phyloP scores from a whole-genome alignment of 768 basidiomycete species.

The Suillus sp. region DNA sequence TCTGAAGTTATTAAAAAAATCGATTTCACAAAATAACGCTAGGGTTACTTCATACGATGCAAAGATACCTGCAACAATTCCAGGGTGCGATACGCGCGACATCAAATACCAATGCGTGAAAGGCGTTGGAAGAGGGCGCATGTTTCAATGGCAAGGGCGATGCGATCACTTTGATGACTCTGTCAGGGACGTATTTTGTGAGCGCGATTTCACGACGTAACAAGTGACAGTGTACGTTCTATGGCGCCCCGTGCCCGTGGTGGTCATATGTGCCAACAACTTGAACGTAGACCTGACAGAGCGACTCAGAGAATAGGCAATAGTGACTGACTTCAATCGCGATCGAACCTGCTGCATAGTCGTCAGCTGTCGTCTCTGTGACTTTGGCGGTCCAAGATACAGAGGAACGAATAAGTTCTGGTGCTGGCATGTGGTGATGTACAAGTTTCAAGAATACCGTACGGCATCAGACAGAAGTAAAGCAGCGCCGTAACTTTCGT shows the following conservation, averaged over 20 bases:
- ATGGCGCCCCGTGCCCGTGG: background rate
- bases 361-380: background rate
- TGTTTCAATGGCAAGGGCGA: no score
- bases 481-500: background rate
- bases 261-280: background rate
- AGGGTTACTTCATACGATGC: no score
- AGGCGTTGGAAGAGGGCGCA: no score
- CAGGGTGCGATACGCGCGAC: no score
- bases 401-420: background rate
- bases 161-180: no score
- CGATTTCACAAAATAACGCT: no score
- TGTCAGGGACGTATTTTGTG: no score
- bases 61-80: no score
- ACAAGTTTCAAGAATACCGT: background rate
- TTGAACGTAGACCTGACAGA: background rate
- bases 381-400: background rate
- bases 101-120: no score
- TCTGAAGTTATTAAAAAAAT: no score
- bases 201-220: background rate
- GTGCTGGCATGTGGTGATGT: background rate
- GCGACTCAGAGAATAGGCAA: background rate
- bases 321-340: background rate
- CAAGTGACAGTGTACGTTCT: background rate
- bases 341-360: background rate
- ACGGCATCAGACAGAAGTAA: background rate